Evolutionary conservation across 257 asterid genomes (phyloP).

Genomic region (Salvia hispanica): DNA sequence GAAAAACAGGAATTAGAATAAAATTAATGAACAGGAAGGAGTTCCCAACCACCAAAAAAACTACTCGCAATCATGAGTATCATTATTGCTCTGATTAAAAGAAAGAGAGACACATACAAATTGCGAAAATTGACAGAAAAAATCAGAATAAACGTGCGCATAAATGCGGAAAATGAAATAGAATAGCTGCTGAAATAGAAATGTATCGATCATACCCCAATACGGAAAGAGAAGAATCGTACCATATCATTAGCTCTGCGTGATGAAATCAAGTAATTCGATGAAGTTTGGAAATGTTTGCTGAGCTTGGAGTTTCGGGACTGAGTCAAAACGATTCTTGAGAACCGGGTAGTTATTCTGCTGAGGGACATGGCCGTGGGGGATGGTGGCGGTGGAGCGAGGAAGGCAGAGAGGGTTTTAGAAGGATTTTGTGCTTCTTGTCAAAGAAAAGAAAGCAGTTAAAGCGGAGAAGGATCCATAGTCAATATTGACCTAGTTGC

Average conservation of each 20-base stretch:
- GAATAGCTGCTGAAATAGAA: neutral
- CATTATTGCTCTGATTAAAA: neutral
- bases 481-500: too few relatives aligned
- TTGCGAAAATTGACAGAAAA: neutral
- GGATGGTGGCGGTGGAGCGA: too few relatives aligned
- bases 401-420: too few relatives aligned
- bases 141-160: neutral
- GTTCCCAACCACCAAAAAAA: neutral
- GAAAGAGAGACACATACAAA: neutral
- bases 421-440: too few relatives aligned
- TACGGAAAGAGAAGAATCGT: neutral
- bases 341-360: slow-evolving; percentile 54
- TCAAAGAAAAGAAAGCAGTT: too few relatives aligned
- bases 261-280: slow-evolving; percentile 39
- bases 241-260: slow-evolving; percentile 46
- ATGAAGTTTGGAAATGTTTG: slow-evolving; percentile 29
- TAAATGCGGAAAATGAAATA: neutral
- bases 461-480: too few relatives aligned
- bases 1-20: neutral
- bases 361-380: slow-evolving; percentile 49
- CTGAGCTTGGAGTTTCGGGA: slow-evolving; percentile 49
- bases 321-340: slow-evolving; percentile 46
- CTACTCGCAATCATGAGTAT: neutral
- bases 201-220: slow-evolving; percentile 29
- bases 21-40: neutral